Conservation (phyloP, 305 asterid species). For the Galium porrigens region DNA sequence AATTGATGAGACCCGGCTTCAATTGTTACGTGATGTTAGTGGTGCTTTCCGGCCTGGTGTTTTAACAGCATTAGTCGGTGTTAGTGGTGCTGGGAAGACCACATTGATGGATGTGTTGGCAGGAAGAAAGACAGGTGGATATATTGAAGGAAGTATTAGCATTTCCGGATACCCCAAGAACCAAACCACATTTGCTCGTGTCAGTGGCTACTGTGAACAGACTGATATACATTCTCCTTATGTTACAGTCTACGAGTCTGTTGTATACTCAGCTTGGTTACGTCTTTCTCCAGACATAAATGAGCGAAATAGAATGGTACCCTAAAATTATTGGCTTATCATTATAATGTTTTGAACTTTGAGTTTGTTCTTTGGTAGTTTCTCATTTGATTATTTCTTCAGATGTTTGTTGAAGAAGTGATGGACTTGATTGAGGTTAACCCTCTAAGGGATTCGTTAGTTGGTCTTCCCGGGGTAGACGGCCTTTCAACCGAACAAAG, state of each 20-base stretch:
- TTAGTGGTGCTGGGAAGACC: constrained; percentile 95
- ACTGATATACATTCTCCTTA: constrained; percentile 83
- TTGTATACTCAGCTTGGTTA: constrained; percentile 84
- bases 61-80: constrained; percentile 83
- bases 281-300: constrained; percentile 69
- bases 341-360: not conserved
- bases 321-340: not conserved
- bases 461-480: constrained; percentile 90
- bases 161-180: constrained; percentile 79
- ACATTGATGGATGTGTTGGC: constrained; percentile 94
- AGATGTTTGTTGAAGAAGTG: constrained; percentile 92
- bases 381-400: constrained; percentile 3
- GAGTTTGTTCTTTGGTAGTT: not conserved
- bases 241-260: constrained; percentile 75
- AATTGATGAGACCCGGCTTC: constrained; percentile 60
- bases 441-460: constrained; percentile 49
- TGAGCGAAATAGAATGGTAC: constrained; percentile 46
- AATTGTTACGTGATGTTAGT: constrained; percentile 57
- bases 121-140: constrained; percentile 83
- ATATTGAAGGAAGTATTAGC: constrained; percentile 56
- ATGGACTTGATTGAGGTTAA: constrained; percentile 83
- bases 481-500: constrained; percentile 95
- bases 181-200: constrained; percentile 76
- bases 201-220: constrained; percentile 90
- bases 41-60: constrained; percentile 93